Evolutionary conservation across 2,329 filamentous ascomycete species (phyloP).

Genomic region (Epichloe hybrida): DNA sequence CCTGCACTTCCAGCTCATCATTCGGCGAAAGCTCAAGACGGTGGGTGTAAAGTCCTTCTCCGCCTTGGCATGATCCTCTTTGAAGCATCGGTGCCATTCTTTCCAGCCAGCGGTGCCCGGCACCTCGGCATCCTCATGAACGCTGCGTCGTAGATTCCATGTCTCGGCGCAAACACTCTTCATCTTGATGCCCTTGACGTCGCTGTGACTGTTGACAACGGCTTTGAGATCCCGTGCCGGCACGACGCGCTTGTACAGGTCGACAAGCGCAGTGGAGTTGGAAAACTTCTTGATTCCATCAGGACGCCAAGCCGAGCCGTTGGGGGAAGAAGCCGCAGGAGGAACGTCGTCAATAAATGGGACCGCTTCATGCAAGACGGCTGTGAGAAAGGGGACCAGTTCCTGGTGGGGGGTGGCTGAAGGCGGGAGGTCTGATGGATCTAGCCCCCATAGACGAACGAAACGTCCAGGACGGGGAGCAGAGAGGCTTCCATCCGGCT

Average conservation of each 20-base stretch:
- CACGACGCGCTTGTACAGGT: conserved; percentile 39
- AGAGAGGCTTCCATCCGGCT: conserved; percentile 2
- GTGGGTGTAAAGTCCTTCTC: conserved; percentile 27
- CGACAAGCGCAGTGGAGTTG: conserved; percentile 36
- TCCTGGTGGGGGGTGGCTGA: conserved; percentile 24
- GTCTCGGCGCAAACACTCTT: conserved; percentile 28
- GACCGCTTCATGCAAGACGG: conserved; percentile 43
- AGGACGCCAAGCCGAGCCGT: conserved; percentile 30
- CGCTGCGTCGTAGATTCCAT: conserved; percentile 51
- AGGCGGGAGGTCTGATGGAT: conserved; percentile 32
- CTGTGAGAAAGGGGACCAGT: conserved; percentile 36
- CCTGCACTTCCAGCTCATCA: conserved; percentile 32
- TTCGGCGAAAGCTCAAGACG: conserved; percentile 20
- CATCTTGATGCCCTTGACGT: conserved; percentile 10
- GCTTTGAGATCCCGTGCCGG: conserved; percentile 27
- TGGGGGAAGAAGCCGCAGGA: background rate
- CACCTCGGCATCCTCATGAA: conserved; percentile 39
- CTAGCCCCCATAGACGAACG: conserved; percentile 41
- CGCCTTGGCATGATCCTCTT: conserved; percentile 30
- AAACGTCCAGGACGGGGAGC: conserved; percentile 27
- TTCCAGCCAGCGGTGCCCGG: conserved; percentile 45
- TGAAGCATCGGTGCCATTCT: conserved; percentile 49
- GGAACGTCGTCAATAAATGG: conserved; percentile 44
- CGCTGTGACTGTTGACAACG: conserved; percentile 21
- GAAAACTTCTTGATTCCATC: conserved; percentile 35